phyloP scores from a whole-genome alignment of 2,329 filamentous ascomycete genomes.

The Colletotrichum sp. region DNA sequence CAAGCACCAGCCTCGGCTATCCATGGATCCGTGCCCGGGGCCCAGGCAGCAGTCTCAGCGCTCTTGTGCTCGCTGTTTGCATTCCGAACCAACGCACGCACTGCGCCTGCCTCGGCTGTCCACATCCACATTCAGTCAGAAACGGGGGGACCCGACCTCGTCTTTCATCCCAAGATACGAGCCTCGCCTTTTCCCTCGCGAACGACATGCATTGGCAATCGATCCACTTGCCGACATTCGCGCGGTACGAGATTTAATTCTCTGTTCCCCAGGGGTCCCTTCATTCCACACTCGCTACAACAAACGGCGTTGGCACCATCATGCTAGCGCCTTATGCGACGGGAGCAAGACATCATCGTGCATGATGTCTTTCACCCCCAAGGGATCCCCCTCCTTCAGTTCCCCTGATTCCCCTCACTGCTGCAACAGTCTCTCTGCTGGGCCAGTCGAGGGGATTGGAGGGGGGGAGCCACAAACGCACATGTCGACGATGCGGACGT shows the following conservation, averaged over 20 bases:
- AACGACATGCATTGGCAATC: background rate
- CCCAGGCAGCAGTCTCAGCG: constrained; percentile 2
- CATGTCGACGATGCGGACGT: constrained; percentile 5
- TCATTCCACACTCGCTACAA: background rate
- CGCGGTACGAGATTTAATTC: background rate
- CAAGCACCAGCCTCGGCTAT: background rate
- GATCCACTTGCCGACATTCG: background rate
- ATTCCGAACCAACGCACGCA: background rate
- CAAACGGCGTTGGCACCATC: background rate
- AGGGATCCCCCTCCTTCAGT: background rate
- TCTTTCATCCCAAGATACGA: background rate
- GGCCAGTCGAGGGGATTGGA: background rate
- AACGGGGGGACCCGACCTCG: background rate
- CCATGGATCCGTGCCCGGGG: background rate
- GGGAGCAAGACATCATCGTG: constrained; percentile 4
- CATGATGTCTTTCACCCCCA: background rate
- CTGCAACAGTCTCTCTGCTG: background rate
- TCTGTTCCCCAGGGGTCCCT: background rate
- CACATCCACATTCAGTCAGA: background rate
- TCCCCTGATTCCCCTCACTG: background rate
- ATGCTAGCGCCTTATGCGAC: background rate
- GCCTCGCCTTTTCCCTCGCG: background rate
- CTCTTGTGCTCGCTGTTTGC: background rate
- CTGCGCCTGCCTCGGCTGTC: background rate
- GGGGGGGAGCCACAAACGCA: background rate